Conservation (phyloP, 2,329 filamentous ascomycete species). For the Emmonsiellopsis sp. region DNA sequence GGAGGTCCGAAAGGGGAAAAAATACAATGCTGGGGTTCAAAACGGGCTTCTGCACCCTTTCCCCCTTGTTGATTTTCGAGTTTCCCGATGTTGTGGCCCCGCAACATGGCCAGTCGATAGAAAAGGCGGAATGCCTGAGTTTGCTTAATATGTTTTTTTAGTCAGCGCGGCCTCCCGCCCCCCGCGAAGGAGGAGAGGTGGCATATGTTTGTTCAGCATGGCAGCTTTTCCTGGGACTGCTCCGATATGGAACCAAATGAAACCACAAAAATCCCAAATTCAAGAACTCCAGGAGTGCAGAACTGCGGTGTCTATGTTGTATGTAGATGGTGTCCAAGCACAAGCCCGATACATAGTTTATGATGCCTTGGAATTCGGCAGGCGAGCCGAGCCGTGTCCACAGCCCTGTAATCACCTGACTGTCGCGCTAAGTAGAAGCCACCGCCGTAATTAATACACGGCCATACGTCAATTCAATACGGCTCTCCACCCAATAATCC, state of each 20-base stretch:
- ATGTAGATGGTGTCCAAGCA: no score
- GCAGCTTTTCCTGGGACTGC: neutral
- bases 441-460: no score
- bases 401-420: no score
- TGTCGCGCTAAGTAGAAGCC: no score
- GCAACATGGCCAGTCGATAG: neutral
- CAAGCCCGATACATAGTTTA: no score
- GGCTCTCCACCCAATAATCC: no score
- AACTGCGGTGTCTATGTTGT: no score
- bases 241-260: neutral
- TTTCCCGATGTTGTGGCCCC: neutral
- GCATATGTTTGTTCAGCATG: neutral
- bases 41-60: conserved; percentile 1
- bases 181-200: neutral
- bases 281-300: neutral
- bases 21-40: conserved; percentile 1
- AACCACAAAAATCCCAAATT: neutral
- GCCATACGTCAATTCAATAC: no score
- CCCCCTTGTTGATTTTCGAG: neutral
- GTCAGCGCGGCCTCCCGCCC: neutral
- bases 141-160: conserved; percentile 3
- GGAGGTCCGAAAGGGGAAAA: neutral
- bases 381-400: no score
- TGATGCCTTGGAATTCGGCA: no score
- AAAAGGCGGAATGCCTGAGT: neutral